A percentile compares a stretch with the other conserved stretches of the same genome.
Conservation (phyloP, 228 moss, liverwort and hornwort genomes). For the Sphagnum fallax region DNA sequence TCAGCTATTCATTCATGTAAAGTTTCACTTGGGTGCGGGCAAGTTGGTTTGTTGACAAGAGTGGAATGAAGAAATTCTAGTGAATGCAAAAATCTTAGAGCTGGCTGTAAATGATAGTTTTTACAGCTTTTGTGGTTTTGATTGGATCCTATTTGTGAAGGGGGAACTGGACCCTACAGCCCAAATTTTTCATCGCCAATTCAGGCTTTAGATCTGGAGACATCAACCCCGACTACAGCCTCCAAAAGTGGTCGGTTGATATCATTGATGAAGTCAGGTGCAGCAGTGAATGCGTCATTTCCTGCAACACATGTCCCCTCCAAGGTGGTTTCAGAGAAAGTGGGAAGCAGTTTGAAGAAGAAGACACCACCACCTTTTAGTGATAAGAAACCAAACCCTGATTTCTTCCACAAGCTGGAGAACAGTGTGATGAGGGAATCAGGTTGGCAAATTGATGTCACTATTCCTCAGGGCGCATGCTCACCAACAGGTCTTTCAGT, state of each 20-base stretch:
- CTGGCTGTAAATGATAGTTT: too few relatives aligned
- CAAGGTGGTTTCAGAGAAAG: slow-evolving; percentile 21
- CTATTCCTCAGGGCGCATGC: slow-evolving; percentile 13
- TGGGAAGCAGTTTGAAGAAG: slow-evolving; percentile 24
- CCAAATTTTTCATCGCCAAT: slow-evolving; percentile 4
- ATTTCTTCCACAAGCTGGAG: slow-evolving; percentile 70
- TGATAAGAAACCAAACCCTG: slow-evolving; percentile 57
- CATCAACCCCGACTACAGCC: slow-evolving; percentile 5
- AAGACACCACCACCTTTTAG: slow-evolving; percentile 26
- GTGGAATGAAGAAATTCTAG: too few relatives aligned
- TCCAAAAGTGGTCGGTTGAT: slow-evolving; percentile 14
- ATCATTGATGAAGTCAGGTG: slow-evolving; percentile 18
- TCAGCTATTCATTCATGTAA: too few relatives aligned
- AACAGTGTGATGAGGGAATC: slow-evolving; percentile 16
- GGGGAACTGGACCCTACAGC: too few relatives aligned
- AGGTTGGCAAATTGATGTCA: slow-evolving; percentile 58
- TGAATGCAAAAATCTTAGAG: too few relatives aligned
- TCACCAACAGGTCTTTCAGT: slow-evolving; percentile 10
- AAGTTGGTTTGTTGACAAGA: too few relatives aligned
- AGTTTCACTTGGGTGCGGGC: too few relatives aligned
- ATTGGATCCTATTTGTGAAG: too few relatives aligned
- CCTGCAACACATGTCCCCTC: slow-evolving; percentile 16
- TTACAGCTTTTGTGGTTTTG: too few relatives aligned
- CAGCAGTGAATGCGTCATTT: slow-evolving; percentile 6
- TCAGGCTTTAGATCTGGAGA: slow-evolving; percentile 2